Evolutionary conservation across 371 early-diverging fungal species (phyloP).

Genomic region (Capniomyces stellatus): DNA sequence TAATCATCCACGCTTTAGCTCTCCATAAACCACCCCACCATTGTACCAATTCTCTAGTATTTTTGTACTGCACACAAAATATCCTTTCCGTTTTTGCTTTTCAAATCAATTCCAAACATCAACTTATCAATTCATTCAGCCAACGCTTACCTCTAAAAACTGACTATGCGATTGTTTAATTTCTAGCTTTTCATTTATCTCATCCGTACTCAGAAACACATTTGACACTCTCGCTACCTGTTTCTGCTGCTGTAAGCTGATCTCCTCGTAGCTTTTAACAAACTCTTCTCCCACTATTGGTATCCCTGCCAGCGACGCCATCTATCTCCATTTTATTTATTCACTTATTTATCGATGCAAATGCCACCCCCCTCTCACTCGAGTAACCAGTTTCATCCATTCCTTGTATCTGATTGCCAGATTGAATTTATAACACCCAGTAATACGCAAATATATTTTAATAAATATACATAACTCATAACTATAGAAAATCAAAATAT

Average conservation of each 20-base stretch:
- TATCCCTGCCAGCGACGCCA: background rate
- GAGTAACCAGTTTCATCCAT: too few species aligned
- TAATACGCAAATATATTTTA: too few species aligned
- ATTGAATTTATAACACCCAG: too few species aligned
- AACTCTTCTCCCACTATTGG: background rate
- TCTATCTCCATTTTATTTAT: too few species aligned
- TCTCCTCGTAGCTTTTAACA: background rate
- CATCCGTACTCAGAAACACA: background rate
- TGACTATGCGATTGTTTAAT: background rate
- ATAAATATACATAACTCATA: too few species aligned
- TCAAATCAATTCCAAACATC: background rate
- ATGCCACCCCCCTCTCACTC: too few species aligned
- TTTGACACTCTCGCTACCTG: background rate
- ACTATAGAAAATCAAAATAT: background rate
- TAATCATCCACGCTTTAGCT: background rate
- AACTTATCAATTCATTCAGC: background rate
- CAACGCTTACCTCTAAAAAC: background rate
- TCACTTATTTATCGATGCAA: too few species aligned
- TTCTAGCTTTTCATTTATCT: background rate
- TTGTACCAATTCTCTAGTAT: background rate
- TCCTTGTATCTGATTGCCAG: too few species aligned
- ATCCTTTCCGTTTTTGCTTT: background rate
- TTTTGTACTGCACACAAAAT: background rate
- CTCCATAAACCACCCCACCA: background rate
- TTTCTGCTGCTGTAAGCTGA: background rate